Percentiles rank a stretch among this genome's conserved stretches.
Evolutionary conservation across 2,329 filamentous ascomycete species (phyloP).

Genomic region (Cladosporium sphaerospermum): DNA sequence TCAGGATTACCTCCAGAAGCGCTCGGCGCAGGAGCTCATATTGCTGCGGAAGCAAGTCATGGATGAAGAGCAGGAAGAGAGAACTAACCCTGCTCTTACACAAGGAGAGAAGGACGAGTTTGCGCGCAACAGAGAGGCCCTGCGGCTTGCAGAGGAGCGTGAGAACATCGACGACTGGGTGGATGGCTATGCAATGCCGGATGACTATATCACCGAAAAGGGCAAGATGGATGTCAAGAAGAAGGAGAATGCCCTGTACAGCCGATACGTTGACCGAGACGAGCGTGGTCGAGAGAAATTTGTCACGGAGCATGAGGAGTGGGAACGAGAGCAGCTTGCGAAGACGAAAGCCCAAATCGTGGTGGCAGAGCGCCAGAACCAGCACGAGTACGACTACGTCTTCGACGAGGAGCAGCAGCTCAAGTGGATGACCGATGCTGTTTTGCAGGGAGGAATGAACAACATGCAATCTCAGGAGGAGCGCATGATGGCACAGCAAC

Average conservation of each 20-base stretch:
- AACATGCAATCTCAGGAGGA: constrained; percentile 68
- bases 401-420: constrained; percentile 86
- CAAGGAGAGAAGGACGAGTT: constrained; percentile 81
- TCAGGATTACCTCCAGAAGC: constrained; percentile 89
- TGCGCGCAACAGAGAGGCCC: constrained; percentile 70
- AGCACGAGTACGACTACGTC: constrained; percentile 85
- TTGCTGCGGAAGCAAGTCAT: constrained; percentile 84
- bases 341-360: constrained; percentile 84
- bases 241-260: constrained; percentile 86
- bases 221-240: constrained; percentile 80
- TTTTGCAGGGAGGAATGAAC: constrained; percentile 64
- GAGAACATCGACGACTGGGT: constrained; percentile 83
- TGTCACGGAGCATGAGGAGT: constrained; percentile 90
- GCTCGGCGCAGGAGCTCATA: constrained; percentile 77
- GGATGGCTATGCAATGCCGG: constrained; percentile 87
- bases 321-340: constrained; percentile 82
- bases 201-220: constrained; percentile 92
- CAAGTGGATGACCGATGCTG: constrained; percentile 72
- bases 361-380: constrained; percentile 65
- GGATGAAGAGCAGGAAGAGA: constrained; percentile 73
- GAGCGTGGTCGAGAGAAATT: constrained; percentile 84
- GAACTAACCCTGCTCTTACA: constrained; percentile 67
- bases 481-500: constrained; percentile 67
- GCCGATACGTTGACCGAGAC: constrained; percentile 80
- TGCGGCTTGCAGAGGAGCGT: constrained; percentile 59